Evolutionary conservation across 805 yeast genomes (phyloP).

Genomic region (Yamadazyma philogaea): DNA sequence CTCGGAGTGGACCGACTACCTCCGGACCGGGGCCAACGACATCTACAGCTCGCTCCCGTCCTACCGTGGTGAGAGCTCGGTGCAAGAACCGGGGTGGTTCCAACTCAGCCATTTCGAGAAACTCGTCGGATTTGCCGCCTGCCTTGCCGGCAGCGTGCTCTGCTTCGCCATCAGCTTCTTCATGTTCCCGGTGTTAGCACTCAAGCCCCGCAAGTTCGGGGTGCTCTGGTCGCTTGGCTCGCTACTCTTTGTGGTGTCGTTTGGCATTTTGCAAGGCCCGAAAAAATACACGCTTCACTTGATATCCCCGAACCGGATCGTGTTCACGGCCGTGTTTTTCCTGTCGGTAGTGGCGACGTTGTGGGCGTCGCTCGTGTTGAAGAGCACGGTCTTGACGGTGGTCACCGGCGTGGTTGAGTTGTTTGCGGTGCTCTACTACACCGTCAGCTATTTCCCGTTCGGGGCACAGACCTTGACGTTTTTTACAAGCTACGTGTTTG

Average conservation of each 20-base stretch:
- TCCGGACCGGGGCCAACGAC: slow-evolving; percentile 46
- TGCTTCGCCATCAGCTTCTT: slow-evolving; percentile 82
- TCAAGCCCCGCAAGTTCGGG: slow-evolving; percentile 90
- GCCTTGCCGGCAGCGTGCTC: slow-evolving; percentile 70
- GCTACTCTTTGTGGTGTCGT: slow-evolving; percentile 77
- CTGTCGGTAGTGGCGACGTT: slow-evolving; percentile 76
- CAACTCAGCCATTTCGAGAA: slow-evolving; percentile 75
- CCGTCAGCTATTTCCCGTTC: slow-evolving; percentile 91
- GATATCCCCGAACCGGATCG: slow-evolving; percentile 68
- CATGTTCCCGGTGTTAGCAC: slow-evolving; percentile 82
- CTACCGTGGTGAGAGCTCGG: slow-evolving; percentile 40
- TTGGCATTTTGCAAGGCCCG: slow-evolving; percentile 92
- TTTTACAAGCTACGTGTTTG: slow-evolving; percentile 44
- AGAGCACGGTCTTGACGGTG: slow-evolving; percentile 72
- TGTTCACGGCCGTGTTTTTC: slow-evolving; percentile 78
- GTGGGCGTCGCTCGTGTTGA: slow-evolving; percentile 65
- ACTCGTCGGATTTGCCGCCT: slow-evolving; percentile 69
- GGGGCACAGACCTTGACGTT: slow-evolving; percentile 74
- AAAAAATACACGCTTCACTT: slow-evolving; percentile 73
- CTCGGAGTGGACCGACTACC: slow-evolving; percentile 44
- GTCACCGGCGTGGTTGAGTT: slow-evolving; percentile 74
- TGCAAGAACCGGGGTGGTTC: slow-evolving; percentile 75
- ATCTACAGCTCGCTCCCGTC: slow-evolving; percentile 67
- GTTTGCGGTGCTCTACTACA: slow-evolving; percentile 84
- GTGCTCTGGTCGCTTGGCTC: slow-evolving; percentile 90